Conservation (phyloP, 2,329 filamentous ascomycete species). For the Calonectria pauciramosa region DNA sequence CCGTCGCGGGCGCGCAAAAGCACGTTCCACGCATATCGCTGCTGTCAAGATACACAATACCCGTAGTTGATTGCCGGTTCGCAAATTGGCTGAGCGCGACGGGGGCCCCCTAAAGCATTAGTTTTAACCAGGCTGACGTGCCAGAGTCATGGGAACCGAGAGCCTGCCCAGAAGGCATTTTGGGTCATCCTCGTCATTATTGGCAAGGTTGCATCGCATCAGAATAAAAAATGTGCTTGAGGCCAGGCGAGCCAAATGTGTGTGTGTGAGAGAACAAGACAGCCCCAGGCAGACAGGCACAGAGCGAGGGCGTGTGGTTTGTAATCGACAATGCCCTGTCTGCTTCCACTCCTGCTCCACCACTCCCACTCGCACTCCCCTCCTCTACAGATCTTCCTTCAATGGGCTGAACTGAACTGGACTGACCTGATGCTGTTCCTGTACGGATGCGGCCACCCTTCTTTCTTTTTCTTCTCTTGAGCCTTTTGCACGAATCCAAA, state of each 20-base stretch:
- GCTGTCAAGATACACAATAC: background rate
- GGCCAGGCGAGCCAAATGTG: conserved; percentile 10
- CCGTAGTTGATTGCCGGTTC: conserved; percentile 18
- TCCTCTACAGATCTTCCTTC: conserved; percentile 22
- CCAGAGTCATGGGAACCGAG: conserved; percentile 22
- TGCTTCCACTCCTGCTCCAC: background rate
- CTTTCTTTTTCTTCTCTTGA: background rate
- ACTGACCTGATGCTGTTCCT: conserved; percentile 18
- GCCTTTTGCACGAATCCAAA: conserved; percentile 1
- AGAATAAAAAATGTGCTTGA: background rate
- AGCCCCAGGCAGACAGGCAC: conserved; percentile 7
- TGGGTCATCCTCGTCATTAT: background rate
- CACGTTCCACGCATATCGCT: background rate
- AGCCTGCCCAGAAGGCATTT: conserved; percentile 8
- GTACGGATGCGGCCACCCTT: conserved; percentile 32
- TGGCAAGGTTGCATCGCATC: conserved; percentile 17
- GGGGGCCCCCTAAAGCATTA: conserved; percentile 12
- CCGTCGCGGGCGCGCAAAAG: conserved; percentile 20
- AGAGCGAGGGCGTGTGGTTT: conserved; percentile 23
- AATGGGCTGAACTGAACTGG: conserved; percentile 2
- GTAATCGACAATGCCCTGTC: conserved; percentile 2
- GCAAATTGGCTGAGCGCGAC: conserved; percentile 9
- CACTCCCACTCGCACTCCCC: conserved; percentile 18
- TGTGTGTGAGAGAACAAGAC: background rate
- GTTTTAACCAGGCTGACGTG: conserved; percentile 6